Percentiles rank a stretch among this genome's conserved stretches.
These are phyloP conservation scores for Aureobasidium leucospermi DNA, from an alignment of 2,329 filamentous ascomycete genomes.

Conservation along the genomic window DNA sequence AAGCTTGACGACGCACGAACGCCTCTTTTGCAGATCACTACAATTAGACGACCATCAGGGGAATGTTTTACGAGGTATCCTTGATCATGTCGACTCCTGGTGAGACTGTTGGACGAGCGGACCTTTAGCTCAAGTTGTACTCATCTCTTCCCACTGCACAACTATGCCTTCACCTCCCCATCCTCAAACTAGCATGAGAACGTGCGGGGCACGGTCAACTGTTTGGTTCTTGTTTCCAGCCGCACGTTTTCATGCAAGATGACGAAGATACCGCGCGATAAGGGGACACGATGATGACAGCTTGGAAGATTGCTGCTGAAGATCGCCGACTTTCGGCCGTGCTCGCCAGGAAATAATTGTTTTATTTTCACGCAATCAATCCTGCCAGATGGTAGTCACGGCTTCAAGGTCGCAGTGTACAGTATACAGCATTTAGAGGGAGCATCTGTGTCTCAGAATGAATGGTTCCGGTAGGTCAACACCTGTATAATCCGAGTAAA, in stretches of 20 bases:
- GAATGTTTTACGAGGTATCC: background rate
- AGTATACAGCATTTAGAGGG: too few relatives aligned
- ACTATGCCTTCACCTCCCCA: background rate
- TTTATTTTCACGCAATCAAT: too few relatives aligned
- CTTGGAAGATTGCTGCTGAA: background rate
- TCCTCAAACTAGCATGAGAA: background rate
- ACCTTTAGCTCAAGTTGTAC: too few relatives aligned
- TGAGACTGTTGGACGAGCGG: background rate
- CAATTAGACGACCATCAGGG: background rate
- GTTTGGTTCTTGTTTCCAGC: background rate
- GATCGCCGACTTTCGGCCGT: background rate
- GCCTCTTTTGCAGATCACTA: background rate
- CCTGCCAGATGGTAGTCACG: too few relatives aligned
- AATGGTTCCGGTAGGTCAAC: too few relatives aligned
- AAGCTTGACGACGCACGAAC: conserved; percentile 9
- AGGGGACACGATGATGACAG: conserved; percentile 1
- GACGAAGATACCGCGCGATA: background rate
- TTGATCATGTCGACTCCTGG: background rate
- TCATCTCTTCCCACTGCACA: too few relatives aligned
- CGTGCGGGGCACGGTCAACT: background rate
- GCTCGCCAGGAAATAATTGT: background rate
- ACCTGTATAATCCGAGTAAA: too few relatives aligned
- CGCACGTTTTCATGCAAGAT: conserved; percentile 4
- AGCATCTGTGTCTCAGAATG: too few relatives aligned
- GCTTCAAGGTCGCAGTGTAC: too few relatives aligned